Percentiles rank a stretch among this genome's conserved stretches.
These are phyloP conservation scores for Epichloe brachyelytri DNA, from an alignment of 2,329 filamentous ascomycete species.

Conservation along the genomic window DNA sequence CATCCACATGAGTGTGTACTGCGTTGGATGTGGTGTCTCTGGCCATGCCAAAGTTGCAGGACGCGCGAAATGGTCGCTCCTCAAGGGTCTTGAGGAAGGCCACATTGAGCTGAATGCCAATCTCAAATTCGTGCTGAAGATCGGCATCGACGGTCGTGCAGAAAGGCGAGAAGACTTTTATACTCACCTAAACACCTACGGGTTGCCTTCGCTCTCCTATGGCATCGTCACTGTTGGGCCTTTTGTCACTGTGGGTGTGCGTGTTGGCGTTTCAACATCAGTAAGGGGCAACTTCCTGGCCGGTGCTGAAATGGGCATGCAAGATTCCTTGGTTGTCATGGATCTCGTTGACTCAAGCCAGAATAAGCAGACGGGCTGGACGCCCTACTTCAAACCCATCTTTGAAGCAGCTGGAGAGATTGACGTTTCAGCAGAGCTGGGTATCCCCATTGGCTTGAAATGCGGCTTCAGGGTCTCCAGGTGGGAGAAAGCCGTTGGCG, in stretches of 20 bases:
- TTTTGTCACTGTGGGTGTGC: slow-evolving; percentile 12
- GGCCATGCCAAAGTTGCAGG: slow-evolving; percentile 3
- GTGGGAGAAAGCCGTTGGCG: slow-evolving; percentile 11
- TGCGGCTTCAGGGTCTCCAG: slow-evolving; percentile 12
- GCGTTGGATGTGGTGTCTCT: slow-evolving; percentile 4
- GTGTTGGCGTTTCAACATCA: slow-evolving; percentile 11
- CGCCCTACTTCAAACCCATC: slow-evolving; percentile 17
- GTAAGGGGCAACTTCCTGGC: slow-evolving; percentile 16
- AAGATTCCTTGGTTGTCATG: slow-evolving; percentile 6
- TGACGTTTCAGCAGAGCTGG: slow-evolving; percentile 13
- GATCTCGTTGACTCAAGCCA: slow-evolving; percentile 12
- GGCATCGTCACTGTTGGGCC: slow-evolving; percentile 16
- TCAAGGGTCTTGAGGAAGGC: slow-evolving; percentile 12
- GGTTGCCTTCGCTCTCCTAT: slow-evolving; percentile 14
- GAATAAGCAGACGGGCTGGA: slow-evolving; percentile 12
- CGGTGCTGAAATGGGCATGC: slow-evolving; percentile 15
- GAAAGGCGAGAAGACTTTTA: slow-evolving; percentile 10
- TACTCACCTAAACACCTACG: slow-evolving; percentile 12
- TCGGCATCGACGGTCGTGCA: slow-evolving; percentile 18
- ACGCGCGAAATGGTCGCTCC: slow-evolving; percentile 3
- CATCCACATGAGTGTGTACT: slow-evolving; percentile 1
- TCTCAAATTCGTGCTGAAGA: slow-evolving; percentile 14
- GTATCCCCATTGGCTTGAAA: slow-evolving; percentile 16
- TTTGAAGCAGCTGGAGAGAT: slow-evolving; percentile 17
- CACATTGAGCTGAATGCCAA: slow-evolving; percentile 4